A percentile compares a stretch with the other conserved stretches of the same genome.
These are phyloP conservation scores for Xanthoconium stramineum DNA, from an alignment of 768 basidiomycete species.

Conservation along the genomic window DNA sequence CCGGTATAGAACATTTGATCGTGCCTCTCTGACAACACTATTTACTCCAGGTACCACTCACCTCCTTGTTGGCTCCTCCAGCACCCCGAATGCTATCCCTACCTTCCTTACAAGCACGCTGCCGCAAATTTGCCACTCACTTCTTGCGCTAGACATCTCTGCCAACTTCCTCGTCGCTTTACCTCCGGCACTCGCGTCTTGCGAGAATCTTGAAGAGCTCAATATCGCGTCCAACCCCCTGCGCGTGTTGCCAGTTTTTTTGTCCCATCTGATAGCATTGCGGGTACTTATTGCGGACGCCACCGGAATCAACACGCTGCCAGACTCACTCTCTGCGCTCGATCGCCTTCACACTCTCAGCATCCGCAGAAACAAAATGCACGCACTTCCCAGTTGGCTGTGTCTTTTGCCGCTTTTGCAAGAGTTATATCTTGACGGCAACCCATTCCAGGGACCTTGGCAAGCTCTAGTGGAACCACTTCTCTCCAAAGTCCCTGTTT, in stretches of 20 bases:
- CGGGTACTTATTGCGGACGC: slow-evolving; percentile 91
- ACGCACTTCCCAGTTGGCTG: slow-evolving; percentile 92
- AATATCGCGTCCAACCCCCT: slow-evolving; percentile 91
- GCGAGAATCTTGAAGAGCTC: slow-evolving; percentile 84
- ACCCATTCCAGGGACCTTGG: slow-evolving; percentile 95
- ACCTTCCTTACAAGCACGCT: slow-evolving; percentile 66
- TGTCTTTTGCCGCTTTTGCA: slow-evolving; percentile 83
- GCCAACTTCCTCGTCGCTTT: slow-evolving; percentile 81
- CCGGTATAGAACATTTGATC: neutral
- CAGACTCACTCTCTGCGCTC: slow-evolving; percentile 68
- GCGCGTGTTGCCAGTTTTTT: slow-evolving; percentile 86
- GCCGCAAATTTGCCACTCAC: slow-evolving; percentile 68
- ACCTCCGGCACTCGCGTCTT: slow-evolving; percentile 78
- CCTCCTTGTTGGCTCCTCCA: slow-evolving; percentile 81
- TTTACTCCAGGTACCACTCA: slow-evolving; percentile 78
- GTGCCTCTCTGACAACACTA: neutral
- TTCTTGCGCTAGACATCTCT: slow-evolving; percentile 93
- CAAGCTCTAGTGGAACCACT: slow-evolving; percentile 84
- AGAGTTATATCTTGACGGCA: slow-evolving; percentile 88
- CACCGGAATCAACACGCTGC: slow-evolving; percentile 76
- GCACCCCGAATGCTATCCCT: slow-evolving; percentile 74
- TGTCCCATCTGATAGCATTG: slow-evolving; percentile 71
- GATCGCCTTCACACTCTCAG: slow-evolving; percentile 86
- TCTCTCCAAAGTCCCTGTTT: slow-evolving; percentile 57
- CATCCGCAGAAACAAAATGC: slow-evolving; percentile 82